These are phyloP conservation scores for Aspergillus sp. DNA, from an alignment of 2,329 filamentous ascomycete genomes.

Conservation along the genomic window DNA sequence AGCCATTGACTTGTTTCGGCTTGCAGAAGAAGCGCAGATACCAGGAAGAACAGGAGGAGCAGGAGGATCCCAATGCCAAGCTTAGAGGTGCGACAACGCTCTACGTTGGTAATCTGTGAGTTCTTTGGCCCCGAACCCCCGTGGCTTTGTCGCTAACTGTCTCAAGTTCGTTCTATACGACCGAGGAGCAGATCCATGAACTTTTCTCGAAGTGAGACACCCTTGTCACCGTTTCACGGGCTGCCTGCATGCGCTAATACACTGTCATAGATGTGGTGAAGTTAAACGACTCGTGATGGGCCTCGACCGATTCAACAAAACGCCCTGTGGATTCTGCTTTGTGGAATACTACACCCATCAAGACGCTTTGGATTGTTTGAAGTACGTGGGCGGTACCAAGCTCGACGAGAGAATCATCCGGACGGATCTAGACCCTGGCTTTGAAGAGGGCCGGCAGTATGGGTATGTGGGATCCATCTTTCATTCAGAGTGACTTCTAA, in stretches of 20 bases:
- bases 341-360: slow-evolving; percentile 99
- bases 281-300: slow-evolving; percentile 99
- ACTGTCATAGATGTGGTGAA: slow-evolving; percentile 68
- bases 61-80: slow-evolving; percentile 70
- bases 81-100: slow-evolving; percentile 87
- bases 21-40: slow-evolving; percentile 72
- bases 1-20: slow-evolving; percentile 5
- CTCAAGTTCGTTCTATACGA: slow-evolving; percentile 88
- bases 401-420: slow-evolving; percentile 95
- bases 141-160: slow-evolving; percentile 6
- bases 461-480: slow-evolving; percentile 50
- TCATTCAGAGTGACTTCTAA: not conserved
- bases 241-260: slow-evolving; percentile 7
- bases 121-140: slow-evolving; percentile 11
- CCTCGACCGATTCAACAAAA: slow-evolving; percentile 94
- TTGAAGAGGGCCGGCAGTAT: slow-evolving; percentile 94
- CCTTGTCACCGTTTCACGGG: not conserved
- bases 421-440: slow-evolving; percentile 92
- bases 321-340: slow-evolving; percentile 98
- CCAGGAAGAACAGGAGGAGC: slow-evolving; percentile 59
- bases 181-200: slow-evolving; percentile 98
- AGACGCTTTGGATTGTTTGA: slow-evolving; percentile 96
- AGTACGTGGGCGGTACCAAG: slow-evolving; percentile 97
- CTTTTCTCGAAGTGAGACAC: slow-evolving; percentile 75
- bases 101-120: slow-evolving; percentile 93